A percentile compares a stretch with the other conserved stretches of the same genome.
These are phyloP conservation scores for Wickerhamomyces subpelliculosus DNA, from an alignment of 805 yeast genomes.

Conservation along the genomic window DNA sequence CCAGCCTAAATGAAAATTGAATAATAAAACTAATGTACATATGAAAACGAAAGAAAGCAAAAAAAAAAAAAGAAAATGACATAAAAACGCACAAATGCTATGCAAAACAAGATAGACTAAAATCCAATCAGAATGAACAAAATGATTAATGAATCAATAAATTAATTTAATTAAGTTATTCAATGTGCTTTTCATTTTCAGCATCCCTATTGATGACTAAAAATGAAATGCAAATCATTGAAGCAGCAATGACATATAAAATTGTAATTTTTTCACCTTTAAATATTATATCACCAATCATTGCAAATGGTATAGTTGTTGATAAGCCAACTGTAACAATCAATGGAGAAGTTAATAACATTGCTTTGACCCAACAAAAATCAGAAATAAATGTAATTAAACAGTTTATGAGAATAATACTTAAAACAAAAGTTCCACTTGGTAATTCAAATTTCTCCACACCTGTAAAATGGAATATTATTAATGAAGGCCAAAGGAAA, in stretches of 20 bases:
- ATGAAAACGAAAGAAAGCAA: too few relatives aligned
- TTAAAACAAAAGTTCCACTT: conserved; percentile 38
- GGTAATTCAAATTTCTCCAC: conserved; percentile 75
- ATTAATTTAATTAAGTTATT: too few relatives aligned
- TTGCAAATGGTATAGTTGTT: conserved; percentile 89
- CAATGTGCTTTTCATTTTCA: conserved; percentile 42
- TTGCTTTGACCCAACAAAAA: conserved; percentile 94
- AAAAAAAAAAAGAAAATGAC: too few relatives aligned
- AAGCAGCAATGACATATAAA: conserved; percentile 73
- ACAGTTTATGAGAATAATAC: conserved; percentile 58
- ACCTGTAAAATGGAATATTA: conserved; percentile 55
- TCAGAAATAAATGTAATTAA: conserved; percentile 79
- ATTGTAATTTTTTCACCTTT: conserved; percentile 55
- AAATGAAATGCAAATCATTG: conserved; percentile 74
- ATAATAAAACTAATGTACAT: too few relatives aligned
- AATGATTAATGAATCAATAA: too few relatives aligned
- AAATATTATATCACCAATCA: conserved; percentile 80
- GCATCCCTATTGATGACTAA: conserved; percentile 78
- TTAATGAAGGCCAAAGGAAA: conserved; percentile 74
- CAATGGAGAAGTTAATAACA: conserved; percentile 85
- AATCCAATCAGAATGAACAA: too few relatives aligned
- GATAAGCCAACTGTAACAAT: conserved; percentile 94
- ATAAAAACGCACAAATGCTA: too few relatives aligned
- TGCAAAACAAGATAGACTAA: too few relatives aligned
- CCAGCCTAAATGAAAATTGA: too few relatives aligned